Conservation (phyloP, 177 flowering plant genomes). For the Vitis hybrid region DNA sequence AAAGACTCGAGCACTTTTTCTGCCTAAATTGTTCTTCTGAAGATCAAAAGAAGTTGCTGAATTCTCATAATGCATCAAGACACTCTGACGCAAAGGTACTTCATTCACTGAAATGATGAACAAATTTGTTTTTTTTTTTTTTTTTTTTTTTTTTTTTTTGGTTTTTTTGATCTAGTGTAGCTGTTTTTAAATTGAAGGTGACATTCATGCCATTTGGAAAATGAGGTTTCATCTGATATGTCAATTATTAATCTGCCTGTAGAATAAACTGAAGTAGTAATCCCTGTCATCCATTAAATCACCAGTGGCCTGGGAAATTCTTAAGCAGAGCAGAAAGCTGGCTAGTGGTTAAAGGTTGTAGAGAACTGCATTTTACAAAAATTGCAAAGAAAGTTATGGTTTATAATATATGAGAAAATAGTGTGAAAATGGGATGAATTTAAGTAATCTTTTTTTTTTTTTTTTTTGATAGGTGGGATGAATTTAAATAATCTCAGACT, state of each 20-base stretch:
- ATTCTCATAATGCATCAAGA: constrained; percentile 38
- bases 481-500: too few species aligned
- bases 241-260: neutral
- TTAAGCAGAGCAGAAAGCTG: too few species aligned
- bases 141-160: neutral
- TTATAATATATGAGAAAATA: too few species aligned
- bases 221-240: neutral
- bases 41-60: constrained; percentile 52
- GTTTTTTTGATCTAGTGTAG: neutral
- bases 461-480: too few species aligned
- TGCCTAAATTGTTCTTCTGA: constrained; percentile 62
- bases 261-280: neutral
- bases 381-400: too few species aligned
- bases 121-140: too few species aligned
- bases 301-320: too few species aligned
- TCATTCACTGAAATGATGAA: neutral
- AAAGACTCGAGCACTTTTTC: constrained; percentile 65
- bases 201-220: neutral
- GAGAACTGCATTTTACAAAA: too few species aligned
- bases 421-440: too few species aligned
- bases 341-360: too few species aligned
- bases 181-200: neutral
- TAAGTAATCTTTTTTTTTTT: too few species aligned
- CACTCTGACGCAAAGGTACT: constrained; percentile 63
- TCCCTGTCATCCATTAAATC: too few species aligned